phyloP scores from a whole-genome alignment of 2,329 filamentous ascomycete genomes.

The Zymoseptoria pseudotritici region DNA sequence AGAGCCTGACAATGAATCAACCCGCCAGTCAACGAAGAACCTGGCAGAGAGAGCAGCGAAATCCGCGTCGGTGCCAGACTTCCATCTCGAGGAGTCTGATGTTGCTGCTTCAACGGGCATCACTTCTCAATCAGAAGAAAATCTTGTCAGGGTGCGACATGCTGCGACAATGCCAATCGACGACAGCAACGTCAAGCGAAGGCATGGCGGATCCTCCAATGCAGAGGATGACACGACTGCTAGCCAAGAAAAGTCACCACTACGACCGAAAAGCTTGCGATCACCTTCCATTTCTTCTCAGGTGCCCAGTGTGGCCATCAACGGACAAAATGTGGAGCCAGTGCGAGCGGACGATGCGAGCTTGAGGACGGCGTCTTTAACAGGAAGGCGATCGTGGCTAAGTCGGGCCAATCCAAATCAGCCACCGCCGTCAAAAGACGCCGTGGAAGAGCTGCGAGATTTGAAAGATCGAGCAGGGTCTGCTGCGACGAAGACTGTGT shows the following conservation, averaged over 20 bases:
- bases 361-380: conserved; percentile 7
- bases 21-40: conserved; percentile 2
- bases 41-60: conserved; percentile 16
- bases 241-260: conserved; percentile 5
- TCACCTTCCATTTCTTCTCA: conserved; percentile 24
- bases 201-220: conserved; percentile 15
- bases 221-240: conserved; percentile 1
- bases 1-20: conserved; percentile 3
- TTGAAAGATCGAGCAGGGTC: conserved; percentile 17
- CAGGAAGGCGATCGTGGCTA: conserved; percentile 13
- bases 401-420: conserved; percentile 4
- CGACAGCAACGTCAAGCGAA: conserved; percentile 11
- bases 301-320: conserved; percentile 22
- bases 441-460: conserved; percentile 25
- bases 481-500: neutral
- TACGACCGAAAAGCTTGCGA: conserved; percentile 18
- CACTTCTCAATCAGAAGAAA: conserved; percentile 15
- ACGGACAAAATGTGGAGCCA: conserved; percentile 23
- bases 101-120: conserved; percentile 13
- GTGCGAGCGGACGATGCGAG: conserved; percentile 19
- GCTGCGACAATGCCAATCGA: conserved; percentile 11
- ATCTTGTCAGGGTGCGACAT: conserved; percentile 5
- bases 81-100: conserved; percentile 5
- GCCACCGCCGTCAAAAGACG: conserved; percentile 19
- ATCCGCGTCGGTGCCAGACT: conserved; percentile 20